Conservation (phyloP, 164 flowering plant species). For the Vitis riparia region DNA sequence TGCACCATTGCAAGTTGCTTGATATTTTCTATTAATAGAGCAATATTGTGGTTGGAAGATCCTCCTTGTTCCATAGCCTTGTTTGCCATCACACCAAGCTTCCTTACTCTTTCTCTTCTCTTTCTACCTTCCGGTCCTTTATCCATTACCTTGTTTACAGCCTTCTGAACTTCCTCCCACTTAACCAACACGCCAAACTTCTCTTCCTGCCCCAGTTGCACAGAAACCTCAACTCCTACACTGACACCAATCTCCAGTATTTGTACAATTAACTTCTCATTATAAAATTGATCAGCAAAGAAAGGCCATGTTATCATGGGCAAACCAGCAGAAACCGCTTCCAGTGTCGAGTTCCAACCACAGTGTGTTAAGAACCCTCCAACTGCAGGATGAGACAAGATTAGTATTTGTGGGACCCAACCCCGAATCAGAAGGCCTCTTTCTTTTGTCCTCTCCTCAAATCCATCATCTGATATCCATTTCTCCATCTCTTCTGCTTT, state of each 20-base stretch:
- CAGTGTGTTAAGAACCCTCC: slow-evolving; percentile 25
- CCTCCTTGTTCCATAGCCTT: slow-evolving; percentile 31
- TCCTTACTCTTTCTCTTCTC: slow-evolving; percentile 12
- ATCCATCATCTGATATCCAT: slow-evolving; percentile 6
- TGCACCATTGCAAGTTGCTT: too few species aligned
- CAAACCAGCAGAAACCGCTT: slow-evolving; percentile 17
- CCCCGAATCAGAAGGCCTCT: slow-evolving; percentile 21
- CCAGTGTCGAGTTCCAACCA: slow-evolving; percentile 25
- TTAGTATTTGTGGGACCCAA: slow-evolving; percentile 30
- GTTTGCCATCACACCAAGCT: slow-evolving; percentile 26
- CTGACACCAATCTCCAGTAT: slow-evolving; percentile 12
- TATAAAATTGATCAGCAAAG: slow-evolving; percentile 21
- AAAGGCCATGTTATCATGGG: slow-evolving; percentile 27
- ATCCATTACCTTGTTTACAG: slow-evolving; percentile 14
- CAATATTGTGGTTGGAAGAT: slow-evolving; percentile 30
- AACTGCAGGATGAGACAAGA: slow-evolving; percentile 13
- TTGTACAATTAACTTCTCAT: slow-evolving; percentile 14
- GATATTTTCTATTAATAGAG: slow-evolving; percentile 15
- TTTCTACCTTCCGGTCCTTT: slow-evolving; percentile 10
- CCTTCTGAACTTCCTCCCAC: slow-evolving; percentile 15
- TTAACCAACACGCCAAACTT: slow-evolving; percentile 6
- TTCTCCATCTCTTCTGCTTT: slow-evolving; percentile 2
- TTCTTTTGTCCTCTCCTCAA: slow-evolving; percentile 17
- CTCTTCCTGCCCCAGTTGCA: slow-evolving; percentile 12
- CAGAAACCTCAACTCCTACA: background rate